phyloP scores from a whole-genome alignment of 2,329 filamentous ascomycete species.

The Diaporthe humulicola region DNA sequence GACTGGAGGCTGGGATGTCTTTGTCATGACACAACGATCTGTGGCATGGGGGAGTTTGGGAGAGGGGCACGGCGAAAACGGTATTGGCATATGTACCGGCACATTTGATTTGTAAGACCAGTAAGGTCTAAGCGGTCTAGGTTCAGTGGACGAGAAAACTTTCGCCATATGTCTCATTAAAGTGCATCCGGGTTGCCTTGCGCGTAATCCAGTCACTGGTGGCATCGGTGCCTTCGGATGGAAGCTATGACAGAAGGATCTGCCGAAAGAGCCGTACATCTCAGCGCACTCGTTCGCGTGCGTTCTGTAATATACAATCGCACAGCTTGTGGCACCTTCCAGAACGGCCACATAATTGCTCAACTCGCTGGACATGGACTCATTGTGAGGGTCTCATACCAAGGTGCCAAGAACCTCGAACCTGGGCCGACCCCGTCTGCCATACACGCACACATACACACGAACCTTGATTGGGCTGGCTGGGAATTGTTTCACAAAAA shows the following conservation, averaged over 20 bases:
- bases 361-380: too few relatives aligned
- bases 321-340: too few relatives aligned
- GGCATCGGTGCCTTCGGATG: neutral
- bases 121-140: neutral
- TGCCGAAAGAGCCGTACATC: neutral
- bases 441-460: too few relatives aligned
- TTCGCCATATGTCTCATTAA: neutral
- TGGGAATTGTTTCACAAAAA: neutral
- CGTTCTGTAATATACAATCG: too few relatives aligned
- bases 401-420: too few relatives aligned
- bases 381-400: too few relatives aligned
- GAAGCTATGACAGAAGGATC: neutral
- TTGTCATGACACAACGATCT: constrained; percentile 7
- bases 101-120: constrained; percentile 13
- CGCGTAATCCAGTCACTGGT: neutral
- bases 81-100: constrained; percentile 20
- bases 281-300: neutral
- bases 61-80: neutral
- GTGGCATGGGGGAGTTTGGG: constrained; percentile 31
- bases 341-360: too few relatives aligned
- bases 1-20: neutral
- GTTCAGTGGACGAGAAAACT: neutral
- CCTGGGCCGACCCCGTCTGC: too few relatives aligned
- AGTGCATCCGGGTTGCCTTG: neutral
- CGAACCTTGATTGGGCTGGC: neutral